Evolutionary conservation across 805 yeast genomes (phyloP).

Genomic region (Candida nitratophila): DNA sequence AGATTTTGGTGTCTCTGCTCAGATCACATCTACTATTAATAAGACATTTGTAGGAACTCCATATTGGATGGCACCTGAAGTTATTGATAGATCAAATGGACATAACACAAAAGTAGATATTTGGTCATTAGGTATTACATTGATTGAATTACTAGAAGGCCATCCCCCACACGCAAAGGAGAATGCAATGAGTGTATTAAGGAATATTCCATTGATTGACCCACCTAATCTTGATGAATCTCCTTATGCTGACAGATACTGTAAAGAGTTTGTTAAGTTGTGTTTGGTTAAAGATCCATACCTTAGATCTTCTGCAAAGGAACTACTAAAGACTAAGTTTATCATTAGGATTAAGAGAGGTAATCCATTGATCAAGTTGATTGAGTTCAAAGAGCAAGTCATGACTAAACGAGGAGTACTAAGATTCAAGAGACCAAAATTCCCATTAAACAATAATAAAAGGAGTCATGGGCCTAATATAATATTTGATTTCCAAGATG

Average conservation of each 20-base stretch:
- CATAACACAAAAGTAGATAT: slow-evolving; percentile 86
- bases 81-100: slow-evolving; percentile 52
- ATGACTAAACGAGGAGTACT: slow-evolving; percentile 26
- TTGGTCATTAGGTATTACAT: slow-evolving; percentile 94
- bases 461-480: slow-evolving; percentile 18
- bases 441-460: slow-evolving; percentile 21
- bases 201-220: slow-evolving; percentile 56
- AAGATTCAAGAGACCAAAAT: slow-evolving; percentile 31
- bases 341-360: slow-evolving; percentile 27
- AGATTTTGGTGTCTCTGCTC: slow-evolving; percentile 92
- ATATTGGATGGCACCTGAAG: slow-evolving; percentile 99
- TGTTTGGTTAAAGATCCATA: slow-evolving; percentile 66
- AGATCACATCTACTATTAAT: slow-evolving; percentile 47
- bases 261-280: slow-evolving; percentile 48
- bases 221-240: slow-evolving; percentile 52
- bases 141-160: slow-evolving; percentile 79
- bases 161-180: slow-evolving; percentile 68
- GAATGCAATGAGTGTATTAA: slow-evolving; percentile 72
- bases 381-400: slow-evolving; percentile 17
- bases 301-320: slow-evolving; percentile 54
- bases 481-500: slow-evolving; percentile 17
- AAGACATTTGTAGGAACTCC: slow-evolving; percentile 92
- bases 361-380: background rate
- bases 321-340: slow-evolving; percentile 49
- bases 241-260: slow-evolving; percentile 30